These are phyloP conservation scores for Wickerhamiella pararugosa DNA, from an alignment of 1,139 yeast species.

Conservation along the genomic window DNA sequence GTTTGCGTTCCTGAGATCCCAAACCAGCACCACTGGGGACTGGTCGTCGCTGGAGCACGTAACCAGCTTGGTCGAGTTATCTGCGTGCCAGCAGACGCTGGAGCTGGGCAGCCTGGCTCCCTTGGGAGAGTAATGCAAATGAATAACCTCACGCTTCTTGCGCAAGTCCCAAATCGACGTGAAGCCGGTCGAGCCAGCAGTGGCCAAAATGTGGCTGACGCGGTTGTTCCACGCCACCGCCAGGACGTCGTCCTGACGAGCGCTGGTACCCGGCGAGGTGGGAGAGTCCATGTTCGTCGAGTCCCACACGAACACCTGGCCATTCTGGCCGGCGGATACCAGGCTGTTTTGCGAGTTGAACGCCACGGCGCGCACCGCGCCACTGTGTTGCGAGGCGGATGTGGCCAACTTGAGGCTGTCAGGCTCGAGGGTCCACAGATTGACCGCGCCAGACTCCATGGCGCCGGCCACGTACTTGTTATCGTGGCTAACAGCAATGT, in stretches of 20 bases:
- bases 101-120: slow-evolving; percentile 36
- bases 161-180: slow-evolving; percentile 92
- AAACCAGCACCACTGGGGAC: slow-evolving; percentile 66
- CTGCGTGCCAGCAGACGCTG: slow-evolving; percentile 66
- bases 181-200: slow-evolving; percentile 71
- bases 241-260: slow-evolving; percentile 68
- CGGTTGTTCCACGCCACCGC: slow-evolving; percentile 82
- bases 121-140: slow-evolving; percentile 46
- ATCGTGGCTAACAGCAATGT: slow-evolving; percentile 72
- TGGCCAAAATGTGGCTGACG: slow-evolving; percentile 77
- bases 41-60: slow-evolving; percentile 79
- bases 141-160: slow-evolving; percentile 76
- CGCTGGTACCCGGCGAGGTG: slow-evolving; percentile 49
- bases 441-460: slow-evolving; percentile 65
- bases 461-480: slow-evolving; percentile 71
- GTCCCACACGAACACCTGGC: slow-evolving; percentile 88
- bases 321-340: slow-evolving; percentile 77
- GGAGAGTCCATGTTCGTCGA: slow-evolving; percentile 45
- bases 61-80: slow-evolving; percentile 64
- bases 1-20: slow-evolving; percentile 91
- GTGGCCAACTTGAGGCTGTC: slow-evolving; percentile 2
- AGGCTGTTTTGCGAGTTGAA: slow-evolving; percentile 66
- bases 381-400: slow-evolving; percentile 41
- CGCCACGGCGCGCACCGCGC: slow-evolving; percentile 56
- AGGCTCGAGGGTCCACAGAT: slow-evolving; percentile 50